A percentile compares a stretch with the other conserved stretches of the same genome.
phyloP scores from a whole-genome alignment of 345 rosid genomes.

The Bretschneidera sinensis region DNA sequence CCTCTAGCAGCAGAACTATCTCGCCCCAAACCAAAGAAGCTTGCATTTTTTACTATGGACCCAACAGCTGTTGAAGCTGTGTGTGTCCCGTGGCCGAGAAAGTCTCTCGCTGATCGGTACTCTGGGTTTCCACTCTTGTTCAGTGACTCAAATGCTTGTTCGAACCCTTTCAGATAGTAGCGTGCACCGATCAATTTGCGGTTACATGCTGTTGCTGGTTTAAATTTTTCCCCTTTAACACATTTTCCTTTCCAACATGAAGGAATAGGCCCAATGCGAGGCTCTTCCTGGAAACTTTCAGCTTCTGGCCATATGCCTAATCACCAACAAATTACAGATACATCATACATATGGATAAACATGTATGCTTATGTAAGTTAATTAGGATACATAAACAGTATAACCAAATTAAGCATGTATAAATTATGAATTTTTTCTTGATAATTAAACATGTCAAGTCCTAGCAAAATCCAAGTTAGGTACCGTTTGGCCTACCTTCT shows the following conservation, averaged over 20 bases:
- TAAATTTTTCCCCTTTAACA: conserved; percentile 34
- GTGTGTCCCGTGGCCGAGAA: conserved; percentile 25
- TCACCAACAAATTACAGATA: too few species aligned
- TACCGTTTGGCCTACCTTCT: too few species aligned
- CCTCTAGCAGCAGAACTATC: conserved; percentile 30
- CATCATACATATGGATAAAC: too few species aligned
- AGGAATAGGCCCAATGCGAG: conserved; percentile 35
- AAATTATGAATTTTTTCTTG: too few species aligned
- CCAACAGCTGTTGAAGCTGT: conserved; percentile 25
- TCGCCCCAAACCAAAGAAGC: conserved; percentile 21
- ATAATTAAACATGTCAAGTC: too few species aligned
- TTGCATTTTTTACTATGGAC: conserved; percentile 7
- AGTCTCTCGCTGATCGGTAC: conserved; percentile 25
- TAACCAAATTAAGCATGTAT: too few species aligned
- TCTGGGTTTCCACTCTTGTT: conserved; percentile 17
- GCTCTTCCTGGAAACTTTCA: conserved; percentile 39
- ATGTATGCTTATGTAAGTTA: too few species aligned
- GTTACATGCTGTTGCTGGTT: conserved; percentile 40
- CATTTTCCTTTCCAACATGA: conserved; percentile 45
- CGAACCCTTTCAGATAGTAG: conserved; percentile 41
- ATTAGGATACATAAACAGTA: too few species aligned
- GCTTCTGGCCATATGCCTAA: conserved; percentile 66
- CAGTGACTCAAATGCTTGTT: conserved; percentile 25
- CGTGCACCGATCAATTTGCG: conserved; percentile 52
- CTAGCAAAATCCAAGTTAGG: too few species aligned